These are phyloP conservation scores for Neurospora sp. DNA, from an alignment of 495 filamentous ascomycete genomes.

Conservation along the genomic window DNA sequence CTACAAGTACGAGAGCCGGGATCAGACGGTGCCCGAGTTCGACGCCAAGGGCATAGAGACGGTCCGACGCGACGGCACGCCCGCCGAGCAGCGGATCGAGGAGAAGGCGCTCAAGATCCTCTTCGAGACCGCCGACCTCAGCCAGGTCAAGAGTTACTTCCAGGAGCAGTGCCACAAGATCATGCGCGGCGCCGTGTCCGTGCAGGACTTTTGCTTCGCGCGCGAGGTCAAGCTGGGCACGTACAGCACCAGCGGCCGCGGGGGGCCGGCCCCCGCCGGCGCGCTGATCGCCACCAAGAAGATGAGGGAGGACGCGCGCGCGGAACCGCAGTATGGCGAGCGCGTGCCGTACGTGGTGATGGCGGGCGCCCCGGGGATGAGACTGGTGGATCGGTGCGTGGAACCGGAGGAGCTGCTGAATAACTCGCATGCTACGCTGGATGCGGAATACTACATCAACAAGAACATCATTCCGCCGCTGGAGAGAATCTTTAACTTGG, in stretches of 20 bases:
- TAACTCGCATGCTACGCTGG: constrained; percentile 69
- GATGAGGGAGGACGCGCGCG: constrained; percentile 76
- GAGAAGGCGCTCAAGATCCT: constrained; percentile 79
- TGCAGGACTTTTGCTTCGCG: constrained; percentile 95
- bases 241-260: constrained; percentile 63
- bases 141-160: constrained; percentile 84
- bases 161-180: constrained; percentile 87
- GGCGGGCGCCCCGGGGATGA: constrained; percentile 73
- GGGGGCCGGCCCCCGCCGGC: constrained; percentile 70
- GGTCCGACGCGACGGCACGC: constrained; percentile 86
- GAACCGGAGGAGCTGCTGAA: constrained; percentile 73
- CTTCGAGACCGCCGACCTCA: constrained; percentile 83
- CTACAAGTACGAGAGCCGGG: constrained; percentile 82
- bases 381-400: constrained; percentile 83
- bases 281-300: constrained; percentile 74
- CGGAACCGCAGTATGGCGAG: constrained; percentile 92
- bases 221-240: constrained; percentile 83
- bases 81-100: constrained; percentile 94
- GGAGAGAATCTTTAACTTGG: constrained; percentile 93
- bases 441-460: constrained; percentile 91
- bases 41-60: constrained; percentile 99
- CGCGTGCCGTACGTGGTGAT: constrained; percentile 90
- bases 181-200: constrained; percentile 75
- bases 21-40: constrained; percentile 77
- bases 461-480: constrained; percentile 94